A percentile compares a stretch with the other conserved stretches of the same genome.
Conservation (phyloP, 257 asterid species). For the Nyctanthes arbortristis region DNA sequence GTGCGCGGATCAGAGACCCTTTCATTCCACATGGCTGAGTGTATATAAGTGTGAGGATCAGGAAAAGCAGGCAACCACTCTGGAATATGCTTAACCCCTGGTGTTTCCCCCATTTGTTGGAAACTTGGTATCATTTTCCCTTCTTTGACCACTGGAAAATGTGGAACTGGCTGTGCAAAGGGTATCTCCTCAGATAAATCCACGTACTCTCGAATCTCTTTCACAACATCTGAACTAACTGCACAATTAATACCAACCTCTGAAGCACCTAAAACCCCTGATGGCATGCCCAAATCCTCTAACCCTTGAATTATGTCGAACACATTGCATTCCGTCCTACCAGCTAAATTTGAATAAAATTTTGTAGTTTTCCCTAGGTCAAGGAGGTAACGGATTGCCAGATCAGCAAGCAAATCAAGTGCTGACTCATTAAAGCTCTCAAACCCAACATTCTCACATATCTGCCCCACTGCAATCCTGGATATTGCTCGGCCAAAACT, state of each 20-base stretch:
- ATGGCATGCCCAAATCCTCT: conserved; percentile 64
- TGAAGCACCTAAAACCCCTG: conserved; percentile 62
- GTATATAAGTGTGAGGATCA: conserved; percentile 82
- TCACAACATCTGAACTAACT: conserved; percentile 49
- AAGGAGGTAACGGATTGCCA: conserved; percentile 64
- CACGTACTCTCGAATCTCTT: conserved; percentile 60
- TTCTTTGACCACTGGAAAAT: conserved; percentile 62
- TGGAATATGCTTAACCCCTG: conserved; percentile 68
- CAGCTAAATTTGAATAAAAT: conserved; percentile 67
- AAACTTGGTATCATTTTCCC: conserved; percentile 73
- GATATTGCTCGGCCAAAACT: conserved; percentile 70
- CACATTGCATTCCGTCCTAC: conserved; percentile 74
- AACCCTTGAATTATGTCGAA: conserved; percentile 71
- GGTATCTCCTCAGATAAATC: conserved; percentile 75
- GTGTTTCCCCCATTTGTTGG: conserved; percentile 74
- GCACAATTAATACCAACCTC: conserved; percentile 47
- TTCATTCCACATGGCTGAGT: conserved; percentile 90
- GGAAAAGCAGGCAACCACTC: conserved; percentile 98
- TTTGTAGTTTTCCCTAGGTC: conserved; percentile 77
- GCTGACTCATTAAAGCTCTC: conserved; percentile 84
- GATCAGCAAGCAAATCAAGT: conserved; percentile 74
- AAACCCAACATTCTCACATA: conserved; percentile 76
- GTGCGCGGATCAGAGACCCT: conserved; percentile 79
- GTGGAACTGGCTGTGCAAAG: conserved; percentile 75
- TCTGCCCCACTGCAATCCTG: conserved; percentile 74